Evolutionary conservation across 306 rosid genomes (phyloP).

Genomic region (Psophocarpus tetragonolobus): DNA sequence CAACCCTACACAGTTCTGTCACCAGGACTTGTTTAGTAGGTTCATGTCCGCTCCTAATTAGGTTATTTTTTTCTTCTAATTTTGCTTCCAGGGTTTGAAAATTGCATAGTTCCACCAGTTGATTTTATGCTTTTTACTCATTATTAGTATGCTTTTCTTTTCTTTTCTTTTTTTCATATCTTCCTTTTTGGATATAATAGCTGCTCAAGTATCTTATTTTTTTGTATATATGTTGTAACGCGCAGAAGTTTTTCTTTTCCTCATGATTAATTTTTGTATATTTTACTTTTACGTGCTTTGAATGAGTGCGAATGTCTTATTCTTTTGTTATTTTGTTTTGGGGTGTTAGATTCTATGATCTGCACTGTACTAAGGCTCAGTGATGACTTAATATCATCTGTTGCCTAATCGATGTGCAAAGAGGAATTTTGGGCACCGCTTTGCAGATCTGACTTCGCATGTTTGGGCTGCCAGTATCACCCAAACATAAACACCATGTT

Average conservation of each 20-base stretch:
- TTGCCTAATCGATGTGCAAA: conserved; percentile 54
- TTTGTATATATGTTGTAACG: not conserved
- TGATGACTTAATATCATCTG: conserved; percentile 26
- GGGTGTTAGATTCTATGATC: not conserved
- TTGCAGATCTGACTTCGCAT: conserved; percentile 58
- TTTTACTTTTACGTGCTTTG: not conserved
- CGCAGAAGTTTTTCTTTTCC: not conserved
- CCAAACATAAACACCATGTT: conserved; percentile 42
- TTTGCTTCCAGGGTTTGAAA: not conserved
- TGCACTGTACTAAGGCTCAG: conserved; percentile 47
- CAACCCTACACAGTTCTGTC: too few relatives aligned
- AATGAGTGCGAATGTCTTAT: not conserved
- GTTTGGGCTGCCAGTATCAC: conserved; percentile 72
- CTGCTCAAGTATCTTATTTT: not conserved
- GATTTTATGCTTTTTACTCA: not conserved
- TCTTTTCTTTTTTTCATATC: not conserved
- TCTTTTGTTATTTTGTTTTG: not conserved
- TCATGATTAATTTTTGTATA: not conserved
- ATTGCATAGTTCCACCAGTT: not conserved
- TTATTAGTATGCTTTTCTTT: not conserved
- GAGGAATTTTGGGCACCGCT: conserved; percentile 58
- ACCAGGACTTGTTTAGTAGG: not conserved
- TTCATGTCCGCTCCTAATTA: not conserved
- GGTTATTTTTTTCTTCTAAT: not conserved
- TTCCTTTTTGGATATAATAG: not conserved